Evolutionary conservation across 2,329 filamentous ascomycete species (phyloP), one percentile per base, ranked within the genome.

Genomic region (Volutella citrinella): DNA sequence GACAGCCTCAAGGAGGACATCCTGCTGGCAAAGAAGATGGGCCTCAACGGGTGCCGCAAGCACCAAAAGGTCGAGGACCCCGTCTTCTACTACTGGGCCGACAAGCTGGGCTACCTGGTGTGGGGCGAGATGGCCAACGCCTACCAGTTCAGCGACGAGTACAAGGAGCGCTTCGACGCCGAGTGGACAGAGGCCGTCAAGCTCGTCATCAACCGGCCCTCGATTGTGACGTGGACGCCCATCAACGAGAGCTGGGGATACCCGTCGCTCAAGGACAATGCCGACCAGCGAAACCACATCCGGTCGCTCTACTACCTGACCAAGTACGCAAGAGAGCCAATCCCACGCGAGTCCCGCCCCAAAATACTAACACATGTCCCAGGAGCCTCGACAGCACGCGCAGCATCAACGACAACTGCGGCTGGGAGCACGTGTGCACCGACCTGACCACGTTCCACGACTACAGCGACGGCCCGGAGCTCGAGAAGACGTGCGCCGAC

Each of bases 371-470:
- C 10, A 11, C 21, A 26, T 27, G 6, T 30, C 12, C 20, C 8
- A 63, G 60, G 34, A 68, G 69, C 0, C 65, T 84, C 3, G 81
- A 85, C 43, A 68, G 75, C 3, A 82, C 74, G 0, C 63, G 81
- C 6, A 78, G 78, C 12, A 69, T 85, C 50, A 85, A 84, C 49
- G 80, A 84, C 55, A 84, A 85, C 56, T 84, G 80, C 45, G 81
- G 81, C 20, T 84, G 81, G 81, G 79, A 84, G 50, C 80, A 84
- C 43, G 78, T 84, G 6, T 48, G 66, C 10, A 80, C 76, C 0
- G 80, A 84, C 45, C 60, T 84, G 3, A 77, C 74, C 16, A 83
- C 80, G 0, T 85, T 81, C 63, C 81, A 84, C 54, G 80, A 84
- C 55, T 85, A 84, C 52, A 65, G 68, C 13, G 80, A 84, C 47